A percentile compares a stretch with the other conserved stretches of the same genome.
phyloP scores from a whole-genome alignment of 129 eudicot species.

The Pulicaria dysenterica region DNA sequence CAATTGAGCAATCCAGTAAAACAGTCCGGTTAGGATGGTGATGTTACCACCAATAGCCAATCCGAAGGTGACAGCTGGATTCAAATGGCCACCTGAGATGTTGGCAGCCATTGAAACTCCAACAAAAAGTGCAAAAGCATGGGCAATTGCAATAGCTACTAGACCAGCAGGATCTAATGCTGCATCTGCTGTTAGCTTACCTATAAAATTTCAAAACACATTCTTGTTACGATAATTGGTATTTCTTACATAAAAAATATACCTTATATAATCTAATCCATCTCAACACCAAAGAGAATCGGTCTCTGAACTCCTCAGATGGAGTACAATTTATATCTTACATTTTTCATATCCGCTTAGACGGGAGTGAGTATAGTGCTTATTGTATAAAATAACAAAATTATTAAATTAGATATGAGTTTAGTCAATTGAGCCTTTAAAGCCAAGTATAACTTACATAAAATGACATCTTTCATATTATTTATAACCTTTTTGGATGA shows the following conservation, averaged over 20 bases:
- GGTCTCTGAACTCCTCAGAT: too few relatives aligned
- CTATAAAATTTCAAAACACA: constrained; percentile 25
- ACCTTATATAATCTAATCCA: neutral
- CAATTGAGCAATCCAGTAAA: constrained; percentile 65
- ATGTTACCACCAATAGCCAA: constrained; percentile 70
- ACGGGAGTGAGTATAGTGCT: too few relatives aligned
- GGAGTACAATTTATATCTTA: too few relatives aligned
- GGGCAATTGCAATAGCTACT: constrained; percentile 65
- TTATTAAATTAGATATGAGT: neutral
- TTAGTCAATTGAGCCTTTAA: neutral
- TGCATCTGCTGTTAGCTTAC: constrained; percentile 52
- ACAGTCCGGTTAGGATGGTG: constrained; percentile 55
- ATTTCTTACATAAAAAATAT: neutral
- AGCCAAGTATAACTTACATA: constrained; percentile 4
- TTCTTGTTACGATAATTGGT: neutral
- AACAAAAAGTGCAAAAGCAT: constrained; percentile 69
- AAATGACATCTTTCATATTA: neutral
- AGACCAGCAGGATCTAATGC: constrained; percentile 61
- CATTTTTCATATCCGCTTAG: too few relatives aligned
- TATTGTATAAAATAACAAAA: neutral
- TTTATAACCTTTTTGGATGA: neutral
- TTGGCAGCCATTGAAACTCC: constrained; percentile 73
- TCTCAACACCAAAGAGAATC: too few relatives aligned
- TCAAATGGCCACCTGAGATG: constrained; percentile 69
- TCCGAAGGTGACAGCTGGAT: constrained; percentile 71